Base-by-base conservation (phyloP, 441 rosid genomes). In the Melastoma candidum region DNA sequence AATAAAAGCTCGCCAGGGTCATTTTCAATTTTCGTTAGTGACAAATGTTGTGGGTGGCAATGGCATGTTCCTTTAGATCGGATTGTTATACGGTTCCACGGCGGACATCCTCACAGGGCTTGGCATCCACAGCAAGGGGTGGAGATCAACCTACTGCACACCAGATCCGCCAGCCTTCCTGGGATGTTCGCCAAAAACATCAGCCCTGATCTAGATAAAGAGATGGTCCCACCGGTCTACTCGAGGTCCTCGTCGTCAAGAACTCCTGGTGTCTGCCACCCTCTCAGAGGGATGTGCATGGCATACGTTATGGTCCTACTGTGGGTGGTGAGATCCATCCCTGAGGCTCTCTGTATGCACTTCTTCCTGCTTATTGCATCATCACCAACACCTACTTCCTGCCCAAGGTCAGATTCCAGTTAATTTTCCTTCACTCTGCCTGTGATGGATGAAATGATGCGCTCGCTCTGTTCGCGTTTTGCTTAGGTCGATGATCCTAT, bases 81-180 rank as follows among this genome's bases (percentile, higher is more conserved):
- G 89, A 1, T 75, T 70, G 75, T 61, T 66, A 39, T 79, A 82
- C 47, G 84, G 84, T 41, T 68, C 84, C 25, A 26, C 60, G 10
- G 36, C 73, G 67, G 88, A 82, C 27, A 0, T 64, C 12, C 49
- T 74, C 0, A 82, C 83, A 0, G 81, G 93, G 13, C 11, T 76
- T 2, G 53, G 6, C 43, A 80, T 89, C 52, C 94, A 89, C 12
- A 10, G 69, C 3, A 76, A 67, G 71, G 95, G 85, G 1, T 89
- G 93, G 88, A 72, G 54, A 44, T 59, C 77, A 3, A 39, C 24
- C 2, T 43, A 10, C 5, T 56, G 51, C 7, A 1, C 44, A 2
- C 78, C 69, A 0, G 6, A 74, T 0, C 73, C 74, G 3, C 69
- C 60, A 0, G 75, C 77, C 8, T 82, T 79, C 44, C 45, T 72